A percentile compares a stretch with the other conserved stretches of the same genome.
Evolutionary conservation across 176 grass and related monocot species (phyloP).

Genomic region (Paspalum vaginatum): DNA sequence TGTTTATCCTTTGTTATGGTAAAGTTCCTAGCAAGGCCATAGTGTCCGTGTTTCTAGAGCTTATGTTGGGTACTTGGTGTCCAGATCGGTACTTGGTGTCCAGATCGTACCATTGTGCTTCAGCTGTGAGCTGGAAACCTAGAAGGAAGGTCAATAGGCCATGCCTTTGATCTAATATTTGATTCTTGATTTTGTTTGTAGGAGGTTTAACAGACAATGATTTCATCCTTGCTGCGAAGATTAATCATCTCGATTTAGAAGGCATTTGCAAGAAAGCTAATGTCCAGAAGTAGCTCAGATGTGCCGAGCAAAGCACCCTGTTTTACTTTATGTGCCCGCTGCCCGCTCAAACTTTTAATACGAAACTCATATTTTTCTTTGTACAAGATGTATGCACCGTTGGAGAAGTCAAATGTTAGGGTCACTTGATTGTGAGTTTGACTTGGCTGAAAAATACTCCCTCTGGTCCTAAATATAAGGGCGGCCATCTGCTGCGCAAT

Average conservation of each 20-base stretch:
- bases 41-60: neutral
- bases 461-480: neutral
- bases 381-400: neutral
- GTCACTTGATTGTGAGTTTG: neutral
- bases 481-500: too few relatives aligned
- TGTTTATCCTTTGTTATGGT: slow-evolving; percentile 34
- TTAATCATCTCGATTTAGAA: slow-evolving; percentile 62
- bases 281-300: slow-evolving; percentile 1
- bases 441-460: neutral
- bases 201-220: slow-evolving; percentile 86
- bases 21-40: neutral
- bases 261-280: slow-evolving; percentile 70
- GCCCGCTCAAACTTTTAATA: neutral
- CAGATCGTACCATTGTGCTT: neutral
- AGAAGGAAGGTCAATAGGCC: neutral
- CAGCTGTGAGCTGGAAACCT: neutral
- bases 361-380: slow-evolving; percentile 17
- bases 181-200: slow-evolving; percentile 39
- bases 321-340: neutral
- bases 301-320: slow-evolving; percentile 16
- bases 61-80: neutral
- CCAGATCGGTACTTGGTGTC: too few relatives aligned
- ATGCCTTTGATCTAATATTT: neutral
- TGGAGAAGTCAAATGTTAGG: neutral
- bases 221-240: slow-evolving; percentile 92